These are phyloP conservation scores for Suhomyces yuchorum DNA, from an alignment of 1,139 yeast species.

Conservation along the genomic window DNA sequence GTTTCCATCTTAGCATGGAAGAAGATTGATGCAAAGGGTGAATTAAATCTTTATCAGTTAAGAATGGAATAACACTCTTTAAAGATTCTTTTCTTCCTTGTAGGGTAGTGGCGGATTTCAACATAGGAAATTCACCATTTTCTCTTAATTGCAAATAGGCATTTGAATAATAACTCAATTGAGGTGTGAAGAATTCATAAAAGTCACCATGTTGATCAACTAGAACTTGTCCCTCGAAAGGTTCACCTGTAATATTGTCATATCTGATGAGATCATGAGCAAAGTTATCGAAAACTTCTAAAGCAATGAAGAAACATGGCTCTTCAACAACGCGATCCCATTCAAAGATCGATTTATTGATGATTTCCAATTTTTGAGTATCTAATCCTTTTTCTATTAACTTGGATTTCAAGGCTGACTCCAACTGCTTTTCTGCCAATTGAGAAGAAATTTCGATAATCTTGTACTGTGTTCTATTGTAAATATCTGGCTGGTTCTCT, in stretches of 20 bases:
- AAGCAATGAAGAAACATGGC: slow-evolving; percentile 77
- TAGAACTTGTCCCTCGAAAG: slow-evolving; percentile 78
- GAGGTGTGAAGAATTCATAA: slow-evolving; percentile 71
- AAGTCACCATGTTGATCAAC: slow-evolving; percentile 77
- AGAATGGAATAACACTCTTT: slow-evolving; percentile 35
- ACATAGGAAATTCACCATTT: slow-evolving; percentile 40
- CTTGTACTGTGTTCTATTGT: slow-evolving; percentile 64
- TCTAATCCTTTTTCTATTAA: slow-evolving; percentile 43
- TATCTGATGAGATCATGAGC: slow-evolving; percentile 82
- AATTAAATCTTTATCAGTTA: slow-evolving; percentile 33
- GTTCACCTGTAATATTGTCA: slow-evolving; percentile 66
- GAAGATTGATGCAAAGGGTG: slow-evolving; percentile 47
- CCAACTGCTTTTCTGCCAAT: slow-evolving; percentile 63
- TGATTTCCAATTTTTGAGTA: slow-evolving; percentile 56
- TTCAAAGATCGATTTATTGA: slow-evolving; percentile 73
- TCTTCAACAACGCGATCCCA: slow-evolving; percentile 68
- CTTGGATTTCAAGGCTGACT: slow-evolving; percentile 39
- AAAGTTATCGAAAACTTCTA: slow-evolving; percentile 85
- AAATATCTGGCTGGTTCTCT: slow-evolving; percentile 69
- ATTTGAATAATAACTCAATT: slow-evolving; percentile 62
- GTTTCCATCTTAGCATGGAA: slow-evolving; percentile 30
- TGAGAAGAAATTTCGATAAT: slow-evolving; percentile 77
- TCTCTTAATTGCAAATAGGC: slow-evolving; percentile 58
- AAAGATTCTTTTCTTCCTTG: slow-evolving; percentile 26
- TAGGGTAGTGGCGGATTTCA: slow-evolving; percentile 25